These are phyloP conservation scores for Venturia effusa DNA, from an alignment of 2,329 filamentous ascomycete genomes.

Conservation along the genomic window DNA sequence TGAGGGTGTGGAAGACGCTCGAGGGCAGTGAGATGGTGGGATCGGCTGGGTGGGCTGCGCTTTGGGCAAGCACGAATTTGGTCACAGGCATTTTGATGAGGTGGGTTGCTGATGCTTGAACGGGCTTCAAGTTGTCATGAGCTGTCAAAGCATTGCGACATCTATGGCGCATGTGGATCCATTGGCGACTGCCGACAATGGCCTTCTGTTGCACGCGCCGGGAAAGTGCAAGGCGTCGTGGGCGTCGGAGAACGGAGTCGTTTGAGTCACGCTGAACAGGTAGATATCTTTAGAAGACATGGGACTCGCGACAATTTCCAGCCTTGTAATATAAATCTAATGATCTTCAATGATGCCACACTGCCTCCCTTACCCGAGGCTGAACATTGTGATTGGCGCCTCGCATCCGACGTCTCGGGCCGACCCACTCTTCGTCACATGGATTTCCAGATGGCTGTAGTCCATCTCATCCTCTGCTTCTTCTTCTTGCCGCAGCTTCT, in stretches of 20 bases:
- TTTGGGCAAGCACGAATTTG: constrained; percentile 61
- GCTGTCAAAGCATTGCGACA: no score
- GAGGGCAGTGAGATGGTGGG: constrained; percentile 59
- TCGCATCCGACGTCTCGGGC: constrained; percentile 1
- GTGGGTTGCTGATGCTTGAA: constrained; percentile 31
- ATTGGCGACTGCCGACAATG: no score
- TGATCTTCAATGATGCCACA: not conserved
- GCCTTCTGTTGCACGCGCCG: no score
- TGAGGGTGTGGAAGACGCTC: constrained; percentile 57
- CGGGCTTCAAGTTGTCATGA: not conserved
- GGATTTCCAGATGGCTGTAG: not conserved
- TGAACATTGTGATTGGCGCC: not conserved
- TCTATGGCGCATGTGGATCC: no score
- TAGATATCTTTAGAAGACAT: not conserved
- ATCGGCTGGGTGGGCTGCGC: constrained; percentile 57
- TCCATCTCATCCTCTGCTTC: no score
- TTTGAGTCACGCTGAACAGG: not conserved
- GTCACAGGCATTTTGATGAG: constrained; percentile 47
- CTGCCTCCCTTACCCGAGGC: not conserved
- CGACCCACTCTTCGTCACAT: not conserved
- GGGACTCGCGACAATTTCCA: not conserved
- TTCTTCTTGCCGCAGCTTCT: no score
- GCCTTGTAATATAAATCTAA: not conserved
- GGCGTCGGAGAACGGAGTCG: no score
- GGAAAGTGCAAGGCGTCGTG: not conserved